These are phyloP conservation scores for Polychaeton citri DNA, from an alignment of 2,329 filamentous ascomycete genomes.

Conservation along the genomic window DNA sequence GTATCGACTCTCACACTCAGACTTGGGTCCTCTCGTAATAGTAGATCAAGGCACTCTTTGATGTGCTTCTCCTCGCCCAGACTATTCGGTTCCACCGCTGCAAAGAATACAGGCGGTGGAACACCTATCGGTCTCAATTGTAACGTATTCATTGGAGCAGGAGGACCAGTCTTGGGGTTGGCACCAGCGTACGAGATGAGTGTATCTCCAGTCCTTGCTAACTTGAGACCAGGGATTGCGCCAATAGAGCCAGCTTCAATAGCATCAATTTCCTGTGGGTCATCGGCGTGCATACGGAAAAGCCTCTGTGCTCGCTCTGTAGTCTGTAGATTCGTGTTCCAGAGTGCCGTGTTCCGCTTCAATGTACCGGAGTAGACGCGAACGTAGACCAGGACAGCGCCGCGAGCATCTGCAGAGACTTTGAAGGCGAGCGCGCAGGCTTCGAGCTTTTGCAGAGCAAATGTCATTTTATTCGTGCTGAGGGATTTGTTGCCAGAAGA, in stretches of 20 bases:
- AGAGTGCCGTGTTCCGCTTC: conserved; percentile 59
- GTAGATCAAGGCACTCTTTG: conserved; percentile 58
- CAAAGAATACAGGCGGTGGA: conserved; percentile 89
- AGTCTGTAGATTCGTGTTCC: conserved; percentile 74
- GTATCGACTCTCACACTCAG: conserved; percentile 72
- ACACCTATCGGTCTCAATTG: conserved; percentile 81
- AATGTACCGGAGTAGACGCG: conserved; percentile 80
- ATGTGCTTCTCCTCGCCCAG: conserved; percentile 69
- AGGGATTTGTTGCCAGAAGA: conserved; percentile 23
- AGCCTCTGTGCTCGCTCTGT: conserved; percentile 70
- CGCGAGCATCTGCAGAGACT: conserved; percentile 74
- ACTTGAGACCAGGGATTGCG: conserved; percentile 78
- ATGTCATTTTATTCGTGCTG: conserved; percentile 26
- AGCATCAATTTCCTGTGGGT: conserved; percentile 69
- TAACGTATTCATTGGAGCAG: conserved; percentile 55
- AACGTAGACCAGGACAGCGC: conserved; percentile 82
- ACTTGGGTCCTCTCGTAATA: conserved; percentile 86
- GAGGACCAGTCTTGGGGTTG: conserved; percentile 48
- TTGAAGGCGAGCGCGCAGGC: conserved; percentile 72
- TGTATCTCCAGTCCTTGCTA: conserved; percentile 87
- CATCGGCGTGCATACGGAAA: conserved; percentile 78
- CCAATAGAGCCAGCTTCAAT: conserved; percentile 85
- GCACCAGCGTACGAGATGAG: conserved; percentile 59
- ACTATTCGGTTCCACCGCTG: conserved; percentile 75
- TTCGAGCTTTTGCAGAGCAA: conserved; percentile 47